Base-by-base conservation (phyloP, 140 eudicot genomes). In the Flaveria floridana region DNA sequence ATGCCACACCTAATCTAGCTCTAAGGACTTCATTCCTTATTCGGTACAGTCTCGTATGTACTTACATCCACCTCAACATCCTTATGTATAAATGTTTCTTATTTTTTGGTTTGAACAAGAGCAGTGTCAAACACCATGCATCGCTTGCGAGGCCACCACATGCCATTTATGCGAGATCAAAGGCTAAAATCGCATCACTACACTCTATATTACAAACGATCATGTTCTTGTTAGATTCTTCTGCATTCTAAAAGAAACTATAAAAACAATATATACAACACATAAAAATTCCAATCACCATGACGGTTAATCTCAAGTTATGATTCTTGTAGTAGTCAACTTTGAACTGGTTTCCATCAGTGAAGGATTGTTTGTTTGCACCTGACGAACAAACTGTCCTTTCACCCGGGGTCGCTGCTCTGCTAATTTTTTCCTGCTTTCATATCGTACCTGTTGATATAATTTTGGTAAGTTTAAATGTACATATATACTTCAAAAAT, bases 311-410 rank as follows among this genome's bases (percentile, higher is more conserved):
- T 72, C 61, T 44, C 51, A 75, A 62, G 72, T 80, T 48, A 59
- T 68, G 68, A 16, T 61, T 23, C 9, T 11, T 7, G 13, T 44
- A 44, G 50, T 44, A 7, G 50, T 44, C 50, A 44, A 44, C 50
- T 74, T 61, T 20, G 72, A 50, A 56, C 81, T 88, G 18, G 77
- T 72, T 76, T 83, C 86, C 73, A 28, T 53, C 4, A 85, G 86
- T 51, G 86, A 78, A 77, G 87, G 56, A 41, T 87, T 94, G 52
- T 82, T 61, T 2, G 74, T 83, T 42, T 81, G 87, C 57, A 78
- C 87, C 72, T 86, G 96, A 9, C 97, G 97, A 75, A 90, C 99
- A 80, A 94, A 94, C 76, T 90, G 99, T 55, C 99, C 99, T 83
- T 94, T 94, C 57, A 94, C 96, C 46, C 99, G 79, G 0, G 99